Evolutionary conservation across 495 filamentous ascomycete genomes (phyloP).

Genomic region (Poronia punctata): DNA sequence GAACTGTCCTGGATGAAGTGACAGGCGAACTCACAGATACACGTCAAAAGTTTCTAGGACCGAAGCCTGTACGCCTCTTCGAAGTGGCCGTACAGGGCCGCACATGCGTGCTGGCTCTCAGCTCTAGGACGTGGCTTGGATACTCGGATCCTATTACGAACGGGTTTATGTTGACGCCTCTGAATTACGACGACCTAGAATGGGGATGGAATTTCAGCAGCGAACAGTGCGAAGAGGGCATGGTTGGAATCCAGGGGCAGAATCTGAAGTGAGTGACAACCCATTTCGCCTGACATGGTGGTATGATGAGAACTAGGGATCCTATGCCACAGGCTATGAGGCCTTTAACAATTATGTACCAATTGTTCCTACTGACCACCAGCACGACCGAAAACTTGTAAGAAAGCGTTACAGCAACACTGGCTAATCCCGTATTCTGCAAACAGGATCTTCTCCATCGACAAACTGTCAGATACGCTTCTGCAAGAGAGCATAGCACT

Average conservation of each 20-base stretch:
- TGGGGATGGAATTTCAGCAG: constrained; percentile 96
- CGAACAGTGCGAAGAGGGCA: constrained; percentile 84
- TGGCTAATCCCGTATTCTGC: constrained; percentile 60
- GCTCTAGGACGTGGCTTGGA: constrained; percentile 85
- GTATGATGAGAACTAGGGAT: constrained; percentile 64
- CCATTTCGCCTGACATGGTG: constrained; percentile 14
- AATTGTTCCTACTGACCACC: constrained; percentile 51
- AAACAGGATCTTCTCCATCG: constrained; percentile 79
- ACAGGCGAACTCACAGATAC: constrained; percentile 94
- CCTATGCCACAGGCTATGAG: constrained; percentile 42
- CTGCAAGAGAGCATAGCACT: constrained; percentile 82
- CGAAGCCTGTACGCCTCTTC: constrained; percentile 80
- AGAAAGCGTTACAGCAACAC: constrained; percentile 14
- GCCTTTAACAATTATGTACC: constrained; percentile 37
- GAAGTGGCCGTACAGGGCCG: constrained; percentile 76
- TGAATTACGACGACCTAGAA: constrained; percentile 81
- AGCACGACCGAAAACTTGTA: not conserved
- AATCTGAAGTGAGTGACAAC: constrained; percentile 68
- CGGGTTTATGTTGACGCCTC: constrained; percentile 81
- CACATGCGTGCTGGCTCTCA: constrained; percentile 82
- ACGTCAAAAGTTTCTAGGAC: constrained; percentile 86
- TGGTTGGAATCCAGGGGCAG: constrained; percentile 91
- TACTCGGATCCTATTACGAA: constrained; percentile 80
- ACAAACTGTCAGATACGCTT: constrained; percentile 78
- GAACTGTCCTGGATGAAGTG: constrained; percentile 87